Percentiles rank a stretch among this genome's conserved stretches.
phyloP scores from a whole-genome alignment of 83 land plant species.

The Thuja plicata region DNA sequence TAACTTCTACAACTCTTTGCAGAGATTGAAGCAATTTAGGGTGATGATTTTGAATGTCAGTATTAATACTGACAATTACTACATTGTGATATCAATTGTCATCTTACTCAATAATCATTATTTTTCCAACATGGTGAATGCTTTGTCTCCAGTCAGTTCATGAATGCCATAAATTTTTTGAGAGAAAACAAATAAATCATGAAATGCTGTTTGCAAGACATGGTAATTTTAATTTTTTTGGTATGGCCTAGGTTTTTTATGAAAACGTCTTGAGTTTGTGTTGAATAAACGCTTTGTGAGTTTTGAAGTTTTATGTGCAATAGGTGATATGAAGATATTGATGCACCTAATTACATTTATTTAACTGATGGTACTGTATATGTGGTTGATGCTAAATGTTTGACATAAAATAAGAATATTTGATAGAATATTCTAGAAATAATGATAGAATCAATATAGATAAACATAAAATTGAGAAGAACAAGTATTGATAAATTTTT shows the following conservation, averaged over 20 bases:
- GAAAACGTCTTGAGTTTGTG: neutral
- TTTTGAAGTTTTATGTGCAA: neutral
- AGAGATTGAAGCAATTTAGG: neutral
- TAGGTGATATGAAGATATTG: neutral
- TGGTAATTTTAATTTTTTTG: neutral
- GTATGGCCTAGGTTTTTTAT: neutral
- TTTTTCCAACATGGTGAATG: neutral
- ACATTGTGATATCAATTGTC: neutral
- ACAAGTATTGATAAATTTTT: no score
- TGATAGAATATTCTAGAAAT: no score
- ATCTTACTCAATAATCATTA: neutral
- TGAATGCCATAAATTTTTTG: neutral
- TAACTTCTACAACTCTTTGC: neutral
- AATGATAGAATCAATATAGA: no score
- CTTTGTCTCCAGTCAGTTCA: neutral
- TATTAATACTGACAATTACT: neutral
- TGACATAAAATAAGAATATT: neutral
- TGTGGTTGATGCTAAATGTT: neutral
- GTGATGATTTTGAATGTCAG: neutral
- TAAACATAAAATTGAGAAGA: no score
- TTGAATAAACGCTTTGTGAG: neutral
- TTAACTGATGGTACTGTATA: neutral
- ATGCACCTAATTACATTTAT: neutral
- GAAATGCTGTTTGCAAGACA: neutral
- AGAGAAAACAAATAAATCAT: neutral